Conservation (phyloP, 2,329 filamentous ascomycete genomes). For the Neonectria coccinea region DNA sequence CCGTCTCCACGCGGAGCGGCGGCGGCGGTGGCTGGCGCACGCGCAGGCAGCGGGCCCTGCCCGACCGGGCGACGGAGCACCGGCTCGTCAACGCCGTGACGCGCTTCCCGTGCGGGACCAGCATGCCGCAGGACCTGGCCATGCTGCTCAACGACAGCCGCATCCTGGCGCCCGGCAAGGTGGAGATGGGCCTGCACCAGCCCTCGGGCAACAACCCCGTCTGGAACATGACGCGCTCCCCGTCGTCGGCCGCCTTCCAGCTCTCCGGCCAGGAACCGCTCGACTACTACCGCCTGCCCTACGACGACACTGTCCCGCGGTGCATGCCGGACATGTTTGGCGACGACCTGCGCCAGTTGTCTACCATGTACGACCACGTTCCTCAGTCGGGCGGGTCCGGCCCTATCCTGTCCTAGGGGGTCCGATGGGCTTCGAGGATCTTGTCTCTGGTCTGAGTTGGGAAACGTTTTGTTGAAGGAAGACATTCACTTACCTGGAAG, state of each 20-base stretch:
- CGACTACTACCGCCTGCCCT: conserved; percentile 23
- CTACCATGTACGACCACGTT: conserved; percentile 2
- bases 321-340: conserved; percentile 20
- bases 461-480: neutral
- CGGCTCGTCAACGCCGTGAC: neutral
- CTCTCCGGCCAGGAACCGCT: conserved; percentile 14
- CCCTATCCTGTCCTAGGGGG: neutral
- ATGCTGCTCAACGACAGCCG: conserved; percentile 6
- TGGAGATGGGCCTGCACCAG: conserved; percentile 12
- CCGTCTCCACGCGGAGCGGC: conserved; percentile 15
- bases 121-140: neutral
- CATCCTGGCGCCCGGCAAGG: conserved; percentile 8
- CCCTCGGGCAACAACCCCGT: conserved; percentile 18
- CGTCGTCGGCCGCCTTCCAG: conserved; percentile 9
- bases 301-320: conserved; percentile 20
- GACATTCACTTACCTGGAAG: conserved; percentile 29
- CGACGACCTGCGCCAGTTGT: neutral
- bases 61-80: conserved; percentile 19
- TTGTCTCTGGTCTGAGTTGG: neutral
- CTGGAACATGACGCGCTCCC: conserved; percentile 32
- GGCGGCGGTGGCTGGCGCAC: conserved; percentile 29
- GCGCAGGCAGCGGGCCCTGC: conserved; percentile 36
- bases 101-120: neutral
- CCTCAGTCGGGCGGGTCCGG: neutral
- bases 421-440: neutral